Base-by-base conservation (phyloP, 257 asterid species). In the Penstemon eatonii region DNA sequence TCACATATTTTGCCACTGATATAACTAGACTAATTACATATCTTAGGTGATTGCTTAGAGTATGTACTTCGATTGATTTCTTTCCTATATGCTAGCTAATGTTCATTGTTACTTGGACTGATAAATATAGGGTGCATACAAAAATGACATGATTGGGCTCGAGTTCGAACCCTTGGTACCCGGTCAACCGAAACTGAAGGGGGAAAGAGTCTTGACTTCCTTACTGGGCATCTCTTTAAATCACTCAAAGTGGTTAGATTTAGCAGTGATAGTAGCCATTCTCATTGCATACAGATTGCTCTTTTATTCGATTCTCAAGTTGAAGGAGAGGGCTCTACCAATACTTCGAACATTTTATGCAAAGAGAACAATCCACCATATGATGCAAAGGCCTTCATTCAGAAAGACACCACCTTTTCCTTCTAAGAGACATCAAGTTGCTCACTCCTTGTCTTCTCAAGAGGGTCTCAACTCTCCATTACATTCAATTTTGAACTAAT, bases 221-320 rank as follows among this genome's bases (percentile, higher is more conserved):
- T 39, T 84, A 47, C 75, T 92, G 38, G 97, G 97, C 1, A 67
- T 92, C 55, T 70, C 93, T 6, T 49, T 84, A 6, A 36, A 58
- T 2, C 86, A 85, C 80, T 90, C 98, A 1, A 92, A 92, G 72
- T 92, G 98, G 98, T 92, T 95, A 96, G 98, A 92, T 63, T 78
- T 92, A 67, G 94, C 80, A 37, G 85, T 71, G n/a, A 89, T 90
- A 8, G 74, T 73, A 6, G 77, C 59, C 73, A 86, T 90, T 33
- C 95, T 86, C 37, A 5, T 85, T 11, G 76, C 66, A 4, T 85
- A 86, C 80, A 85, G 90, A 67, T 4, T 88, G 56, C 73, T 88
- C 3, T 92, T 92, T 80, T 86, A 79, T 72, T 42, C 41, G 38
- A 62, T 85, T 65, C 91, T 92, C 72, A 92, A 92, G 89, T 40